Percentiles rank a stretch among this genome's conserved stretches.
Conservation (phyloP, 768 basidiomycete species). For the Lyophyllum semitale region DNA sequence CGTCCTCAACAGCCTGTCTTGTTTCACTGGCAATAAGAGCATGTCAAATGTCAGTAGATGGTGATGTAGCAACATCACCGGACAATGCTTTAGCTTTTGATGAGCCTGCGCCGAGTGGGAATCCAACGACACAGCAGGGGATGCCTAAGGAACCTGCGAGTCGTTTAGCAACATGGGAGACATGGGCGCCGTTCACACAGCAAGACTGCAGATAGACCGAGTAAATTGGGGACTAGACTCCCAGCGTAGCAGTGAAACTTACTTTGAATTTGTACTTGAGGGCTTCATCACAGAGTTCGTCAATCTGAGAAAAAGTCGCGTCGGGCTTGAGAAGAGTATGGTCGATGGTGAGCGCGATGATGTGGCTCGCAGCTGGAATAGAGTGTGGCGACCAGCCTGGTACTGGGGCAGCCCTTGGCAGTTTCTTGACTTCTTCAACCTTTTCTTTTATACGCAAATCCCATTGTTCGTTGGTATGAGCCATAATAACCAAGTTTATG, state of each 20-base stretch:
- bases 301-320: conserved; percentile 45
- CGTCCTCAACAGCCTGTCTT: conserved; percentile 42
- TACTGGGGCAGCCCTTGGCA: conserved; percentile 14
- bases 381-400: neutral
- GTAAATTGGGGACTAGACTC: neutral
- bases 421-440: conserved; percentile 27
- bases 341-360: conserved; percentile 42
- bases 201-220: conserved; percentile 38
- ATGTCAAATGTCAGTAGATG: neutral
- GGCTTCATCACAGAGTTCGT: conserved; percentile 49
- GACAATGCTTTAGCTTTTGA: conserved; percentile 47
- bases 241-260: neutral
- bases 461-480: conserved; percentile 36
- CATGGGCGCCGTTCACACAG: conserved; percentile 50
- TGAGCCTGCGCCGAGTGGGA: conserved; percentile 51
- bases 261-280: conserved; percentile 52
- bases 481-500: conserved; percentile 14
- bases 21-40: conserved; percentile 38
- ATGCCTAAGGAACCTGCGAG: conserved; percentile 38
- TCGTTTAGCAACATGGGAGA: conserved; percentile 40
- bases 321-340: conserved; percentile 54
- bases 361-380: neutral
- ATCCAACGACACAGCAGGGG: conserved; percentile 51
- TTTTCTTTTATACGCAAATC: conserved; percentile 26
- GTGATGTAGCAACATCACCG: conserved; percentile 14